phyloP scores from a whole-genome alignment of 176 grass and related monocot genomes.

The Lolium rigidum region DNA sequence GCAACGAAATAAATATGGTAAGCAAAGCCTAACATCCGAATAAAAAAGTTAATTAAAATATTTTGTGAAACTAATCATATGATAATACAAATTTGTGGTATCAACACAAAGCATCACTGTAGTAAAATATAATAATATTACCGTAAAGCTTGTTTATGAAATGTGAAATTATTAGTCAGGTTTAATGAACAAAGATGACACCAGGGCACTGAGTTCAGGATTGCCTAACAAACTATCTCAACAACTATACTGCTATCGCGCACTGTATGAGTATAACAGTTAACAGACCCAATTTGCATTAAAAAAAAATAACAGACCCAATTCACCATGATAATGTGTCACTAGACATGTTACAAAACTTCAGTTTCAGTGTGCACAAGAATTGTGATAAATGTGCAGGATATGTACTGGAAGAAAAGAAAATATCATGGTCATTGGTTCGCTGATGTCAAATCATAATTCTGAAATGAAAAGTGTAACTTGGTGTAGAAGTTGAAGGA shows the following conservation, averaged over 20 bases:
- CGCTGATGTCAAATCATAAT: background rate
- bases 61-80: background rate
- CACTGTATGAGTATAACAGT: too few relatives aligned
- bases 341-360: background rate
- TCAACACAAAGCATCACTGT: background rate
- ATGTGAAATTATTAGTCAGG: background rate
- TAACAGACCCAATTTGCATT: too few relatives aligned
- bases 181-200: background rate
- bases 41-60: constrained; percentile 17
- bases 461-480: constrained; percentile 16
- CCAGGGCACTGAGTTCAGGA: background rate
- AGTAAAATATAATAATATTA: constrained; percentile 18
- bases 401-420: constrained; percentile 1
- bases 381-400: background rate
- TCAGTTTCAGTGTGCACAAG: background rate
- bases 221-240: background rate
- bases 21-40: background rate
- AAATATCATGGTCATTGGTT: constrained; percentile 4
- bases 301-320: background rate
- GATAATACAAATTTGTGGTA: background rate
- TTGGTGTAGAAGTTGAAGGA: constrained; percentile 31
- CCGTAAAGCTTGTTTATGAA: background rate
- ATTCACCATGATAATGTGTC: background rate
- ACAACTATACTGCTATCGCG: background rate
- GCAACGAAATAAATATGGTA: constrained; percentile 23